phyloP scores from a whole-genome alignment of 352 stramenopile genomes.

The Elongisporangium prolatum region DNA sequence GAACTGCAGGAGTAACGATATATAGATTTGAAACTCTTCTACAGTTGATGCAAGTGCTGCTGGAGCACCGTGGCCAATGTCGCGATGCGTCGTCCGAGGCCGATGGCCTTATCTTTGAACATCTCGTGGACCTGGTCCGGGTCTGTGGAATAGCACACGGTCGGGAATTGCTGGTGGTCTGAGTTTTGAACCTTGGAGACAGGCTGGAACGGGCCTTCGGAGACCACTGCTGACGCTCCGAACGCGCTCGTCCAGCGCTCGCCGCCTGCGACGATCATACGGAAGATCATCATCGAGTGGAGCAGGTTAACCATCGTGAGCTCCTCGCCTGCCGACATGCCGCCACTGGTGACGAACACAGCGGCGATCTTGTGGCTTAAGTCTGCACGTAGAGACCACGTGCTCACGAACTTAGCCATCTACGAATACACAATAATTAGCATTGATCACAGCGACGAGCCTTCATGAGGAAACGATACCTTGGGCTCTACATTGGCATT shows the following conservation, averaged over 20 bases:
- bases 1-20: slow-evolving; percentile 12
- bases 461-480: slow-evolving; percentile 16
- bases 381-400: slow-evolving; percentile 66
- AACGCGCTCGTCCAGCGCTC: slow-evolving; percentile 86
- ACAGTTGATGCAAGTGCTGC: background rate
- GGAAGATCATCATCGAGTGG: slow-evolving; percentile 86
- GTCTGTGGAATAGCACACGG: slow-evolving; percentile 50
- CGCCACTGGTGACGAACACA: slow-evolving; percentile 81
- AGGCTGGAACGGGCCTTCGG: slow-evolving; percentile 63
- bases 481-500: slow-evolving; percentile 88
- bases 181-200: slow-evolving; percentile 4
- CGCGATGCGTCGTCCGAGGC: slow-evolving; percentile 63
- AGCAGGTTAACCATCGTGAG: slow-evolving; percentile 84
- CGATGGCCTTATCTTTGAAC: slow-evolving; percentile 81
- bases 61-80: slow-evolving; percentile 35
- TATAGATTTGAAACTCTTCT: slow-evolving; percentile 3
- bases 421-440: slow-evolving; percentile 12
- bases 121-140: slow-evolving; percentile 58
- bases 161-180: slow-evolving; percentile 28
- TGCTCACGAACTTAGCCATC: slow-evolving; percentile 66
- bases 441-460: background rate
- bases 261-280: slow-evolving; percentile 80
- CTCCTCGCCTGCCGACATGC: slow-evolving; percentile 79
- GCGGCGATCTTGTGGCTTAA: slow-evolving; percentile 82
- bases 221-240: slow-evolving; percentile 74